Evolutionary conservation across 2,329 filamentous ascomycete species (phyloP).

Genomic region (Apiospora aurea): DNA sequence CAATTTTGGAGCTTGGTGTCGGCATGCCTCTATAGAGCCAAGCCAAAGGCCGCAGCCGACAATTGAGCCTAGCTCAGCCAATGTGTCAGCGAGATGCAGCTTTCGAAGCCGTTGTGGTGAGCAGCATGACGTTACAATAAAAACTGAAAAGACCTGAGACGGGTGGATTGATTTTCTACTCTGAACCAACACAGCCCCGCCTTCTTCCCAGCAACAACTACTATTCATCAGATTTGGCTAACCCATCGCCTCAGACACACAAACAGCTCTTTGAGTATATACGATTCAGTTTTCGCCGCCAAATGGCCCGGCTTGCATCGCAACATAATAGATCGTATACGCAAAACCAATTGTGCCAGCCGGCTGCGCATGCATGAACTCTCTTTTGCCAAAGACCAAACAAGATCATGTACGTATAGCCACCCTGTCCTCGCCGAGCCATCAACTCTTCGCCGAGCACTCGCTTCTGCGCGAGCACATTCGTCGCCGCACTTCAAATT

Average conservation of each 20-base stretch:
- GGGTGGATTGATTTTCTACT: conserved; percentile 12
- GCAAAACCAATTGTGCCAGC: conserved; percentile 3
- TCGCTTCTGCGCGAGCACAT: background rate
- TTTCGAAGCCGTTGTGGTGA: conserved; percentile 30
- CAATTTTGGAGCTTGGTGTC: conserved; percentile 27
- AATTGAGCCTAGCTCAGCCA: conserved; percentile 9
- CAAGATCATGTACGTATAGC: conserved; percentile 8
- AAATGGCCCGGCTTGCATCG: background rate
- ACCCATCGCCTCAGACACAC: background rate
- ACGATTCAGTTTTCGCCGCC: background rate
- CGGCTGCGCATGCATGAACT: conserved; percentile 17
- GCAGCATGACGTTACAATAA: conserved; percentile 29
- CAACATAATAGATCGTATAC: conserved; percentile 17
- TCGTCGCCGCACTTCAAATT: background rate
- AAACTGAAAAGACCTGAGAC: conserved; percentile 32
- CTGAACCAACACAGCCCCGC: conserved; percentile 17
- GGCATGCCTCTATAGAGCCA: conserved; percentile 22
- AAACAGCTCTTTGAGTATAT: background rate
- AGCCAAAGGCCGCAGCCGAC: conserved; percentile 29
- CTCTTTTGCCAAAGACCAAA: background rate
- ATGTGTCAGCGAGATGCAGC: conserved; percentile 24
- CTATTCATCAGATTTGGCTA: background rate
- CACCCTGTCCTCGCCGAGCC: background rate
- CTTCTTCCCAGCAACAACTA: conserved; percentile 9
- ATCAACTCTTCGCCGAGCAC: background rate